Base-by-base conservation (phyloP, 805 yeast species). In the Lipomyces chichibuensis region DNA sequence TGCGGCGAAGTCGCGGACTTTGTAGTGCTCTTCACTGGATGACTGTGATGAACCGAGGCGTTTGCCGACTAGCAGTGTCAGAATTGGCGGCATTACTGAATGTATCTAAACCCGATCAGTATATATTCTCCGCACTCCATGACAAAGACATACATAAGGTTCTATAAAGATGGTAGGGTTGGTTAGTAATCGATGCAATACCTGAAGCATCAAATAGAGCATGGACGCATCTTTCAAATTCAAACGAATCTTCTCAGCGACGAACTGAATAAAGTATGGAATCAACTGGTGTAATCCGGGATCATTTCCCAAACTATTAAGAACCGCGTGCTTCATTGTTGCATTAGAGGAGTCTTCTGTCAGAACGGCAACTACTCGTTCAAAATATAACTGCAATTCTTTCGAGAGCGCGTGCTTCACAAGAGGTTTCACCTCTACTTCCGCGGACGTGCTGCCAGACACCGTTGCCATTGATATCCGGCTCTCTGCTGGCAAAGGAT, bases 241-340 rank as follows among this genome's bases (percentile, higher is more conserved):
- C 75, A 91, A 89, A 0, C 98, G 91, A 65, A 95, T 64, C 57
- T 96, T 97, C 75, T 95, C 99, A 6, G 97, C 96, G 46, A 92
- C 91, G 75, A 95, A 93, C 76, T 95, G 98, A 60, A 95, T 93
- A 74, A 95, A 91, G 77, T 95, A 95, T 1, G 99, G 99, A 4
- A 96, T 95, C 60, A 95, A 80, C 78, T 95, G 99, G 80, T 95
- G 99, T 65, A 95, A 80, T 43, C 99, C 99, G 1, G 98, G 97
- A 76, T 95, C 99, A 37, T 90, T 88, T 66, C 90, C 86, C 67
- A 95, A 81, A 8, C 97, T 90, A 35, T 88, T 87, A 63, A 95
- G 81, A 1, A 98, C 98, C 0, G 97, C 95, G 51, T 85, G 84
- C 70, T 85, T 87, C 75, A 91, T 80, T 17, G 71, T 65, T 53